Conservation (phyloP, 768 basidiomycete species). For the Russula dissimulans region DNA sequence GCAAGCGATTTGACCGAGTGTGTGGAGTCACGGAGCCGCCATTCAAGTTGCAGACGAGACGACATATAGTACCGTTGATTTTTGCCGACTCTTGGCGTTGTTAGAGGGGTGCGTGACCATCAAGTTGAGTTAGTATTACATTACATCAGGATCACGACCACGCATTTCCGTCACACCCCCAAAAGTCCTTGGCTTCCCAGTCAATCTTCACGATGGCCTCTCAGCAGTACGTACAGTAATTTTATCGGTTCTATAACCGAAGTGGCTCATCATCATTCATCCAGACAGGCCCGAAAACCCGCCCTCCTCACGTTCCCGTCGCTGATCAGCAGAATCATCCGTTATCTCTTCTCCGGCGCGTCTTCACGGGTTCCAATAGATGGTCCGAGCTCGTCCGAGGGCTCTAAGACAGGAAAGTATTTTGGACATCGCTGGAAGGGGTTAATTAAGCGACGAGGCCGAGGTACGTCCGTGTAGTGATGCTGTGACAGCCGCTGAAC, state of each 20-base stretch:
- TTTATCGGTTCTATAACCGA: neutral
- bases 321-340: neutral
- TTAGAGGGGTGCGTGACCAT: too few species aligned
- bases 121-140: too few species aligned
- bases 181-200: neutral
- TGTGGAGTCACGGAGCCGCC: too few species aligned
- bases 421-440: neutral
- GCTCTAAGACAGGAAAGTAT: neutral
- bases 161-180: too few species aligned
- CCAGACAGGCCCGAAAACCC: neutral
- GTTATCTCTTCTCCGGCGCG: neutral
- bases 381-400: neutral
- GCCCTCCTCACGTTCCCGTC: too few species aligned
- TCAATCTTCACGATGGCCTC: neutral
- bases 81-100: too few species aligned
- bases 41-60: too few species aligned
- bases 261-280: too few species aligned
- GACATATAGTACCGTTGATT: too few species aligned
- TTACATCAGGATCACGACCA: too few species aligned
- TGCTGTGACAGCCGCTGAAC: neutral
- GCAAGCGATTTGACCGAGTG: too few species aligned
- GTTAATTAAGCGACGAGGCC: neutral
- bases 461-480: neutral
- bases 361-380: neutral
- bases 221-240: neutral